A percentile compares a stretch with the other conserved stretches of the same genome.
phyloP scores from a whole-genome alignment of 345 rosid genomes.

The Adansonia digitata region DNA sequence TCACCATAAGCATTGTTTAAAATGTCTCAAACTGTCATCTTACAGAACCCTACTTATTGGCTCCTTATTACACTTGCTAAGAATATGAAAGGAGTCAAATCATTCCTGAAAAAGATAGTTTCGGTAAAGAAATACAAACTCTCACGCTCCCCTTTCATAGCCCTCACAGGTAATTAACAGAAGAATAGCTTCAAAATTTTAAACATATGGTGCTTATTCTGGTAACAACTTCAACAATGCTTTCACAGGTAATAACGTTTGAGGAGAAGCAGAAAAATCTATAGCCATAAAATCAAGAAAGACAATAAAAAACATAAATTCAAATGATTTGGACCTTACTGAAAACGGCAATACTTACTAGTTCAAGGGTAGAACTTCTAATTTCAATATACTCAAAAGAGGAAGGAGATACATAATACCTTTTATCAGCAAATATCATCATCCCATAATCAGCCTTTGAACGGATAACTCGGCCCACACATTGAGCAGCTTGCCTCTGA shows the following conservation, averaged over 20 bases:
- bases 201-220: background rate
- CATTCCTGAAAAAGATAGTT: background rate
- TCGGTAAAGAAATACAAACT: background rate
- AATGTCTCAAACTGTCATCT: background rate
- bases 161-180: background rate
- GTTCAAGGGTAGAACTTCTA: background rate
- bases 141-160: background rate
- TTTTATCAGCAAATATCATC: constrained; percentile 99
- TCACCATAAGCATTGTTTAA: background rate
- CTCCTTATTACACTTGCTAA: background rate
- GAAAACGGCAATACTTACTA: background rate
- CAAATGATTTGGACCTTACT: background rate
- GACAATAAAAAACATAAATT: background rate
- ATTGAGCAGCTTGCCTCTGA: constrained; percentile 99
- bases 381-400: background rate
- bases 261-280: background rate
- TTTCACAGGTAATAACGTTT: background rate
- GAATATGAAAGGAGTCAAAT: background rate
- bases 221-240: background rate
- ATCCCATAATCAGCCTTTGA: constrained; percentile 99
- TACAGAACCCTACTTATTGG: background rate
- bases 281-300: background rate
- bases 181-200: background rate
- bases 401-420: no score
- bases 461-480: constrained; percentile 93